Base-by-base conservation (phyloP, 768 basidiomycete genomes). In the Mycena belliarum region DNA sequence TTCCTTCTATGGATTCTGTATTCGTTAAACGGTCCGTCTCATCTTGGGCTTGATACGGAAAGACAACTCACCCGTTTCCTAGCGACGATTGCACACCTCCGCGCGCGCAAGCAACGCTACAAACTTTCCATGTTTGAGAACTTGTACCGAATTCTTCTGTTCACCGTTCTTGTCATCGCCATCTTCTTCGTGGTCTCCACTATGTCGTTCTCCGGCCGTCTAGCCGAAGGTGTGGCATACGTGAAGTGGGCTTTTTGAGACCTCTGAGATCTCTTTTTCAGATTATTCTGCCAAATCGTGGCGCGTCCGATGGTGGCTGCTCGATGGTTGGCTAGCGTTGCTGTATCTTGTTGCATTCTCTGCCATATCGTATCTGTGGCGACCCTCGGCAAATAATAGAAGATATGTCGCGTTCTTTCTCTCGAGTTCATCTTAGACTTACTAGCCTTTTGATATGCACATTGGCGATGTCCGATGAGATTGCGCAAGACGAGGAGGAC, bases 1-100 rank as follows among this genome's bases (percentile, higher is more conserved):
- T 99, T 98, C 79, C 81, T 99, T 24, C 80, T 96, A 62, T 98
- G 96, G 96, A 98, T 96, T 49, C 84, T 96, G 76, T 89, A 95
- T 70, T 84, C 91, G 12, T 76, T 97, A 47, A 95, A 93, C 66
- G 87, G 93, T 93, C 60, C 26, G 80, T 51, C 16, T 29, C 38
- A 47, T n/a, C 41, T 45, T 23, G 18, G 7, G 55, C 26, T 3
- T 2, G 12, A 44, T 33, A 12, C 18, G 38, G 10, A 37, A 6
- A 33, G n/a, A n/a, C n/a, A n/a, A n/a, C n/a, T n/a, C n/a, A n/a
- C n/a, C n/a, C n/a, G n/a, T n/a, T n/a, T n/a, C n/a, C n/a, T 46
- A 92, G 93, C 88, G 14, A 99, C 97, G 0, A 95, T 97, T 69
- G 74, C 81, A 6, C 92, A 98, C 70, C 84, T 99, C 20, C 83